phyloP scores from a whole-genome alignment of 805 yeast species.

The Spathaspora gorwiae region DNA sequence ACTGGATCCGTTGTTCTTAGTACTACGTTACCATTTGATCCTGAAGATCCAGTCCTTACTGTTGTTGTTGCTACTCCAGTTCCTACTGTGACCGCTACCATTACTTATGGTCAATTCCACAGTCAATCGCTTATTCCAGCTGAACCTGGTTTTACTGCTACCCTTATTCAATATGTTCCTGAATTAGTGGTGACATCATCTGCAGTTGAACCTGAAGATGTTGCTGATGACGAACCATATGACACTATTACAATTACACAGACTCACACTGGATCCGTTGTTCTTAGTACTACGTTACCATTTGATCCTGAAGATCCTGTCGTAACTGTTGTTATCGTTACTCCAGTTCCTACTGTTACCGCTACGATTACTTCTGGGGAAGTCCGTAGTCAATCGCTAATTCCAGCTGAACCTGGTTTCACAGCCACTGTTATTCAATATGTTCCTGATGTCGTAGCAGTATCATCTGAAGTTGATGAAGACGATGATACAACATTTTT shows the following conservation, averaged over 20 bases:
- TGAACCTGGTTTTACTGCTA: constrained; percentile 14
- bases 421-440: not conserved
- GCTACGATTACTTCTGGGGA: not conserved
- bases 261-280: too few relatives aligned
- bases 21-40: too few relatives aligned
- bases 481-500: too few relatives aligned
- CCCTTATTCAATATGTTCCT: constrained; percentile 10
- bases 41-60: constrained; percentile 26
- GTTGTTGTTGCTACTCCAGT: constrained; percentile 18
- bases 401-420: not conserved
- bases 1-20: too few relatives aligned
- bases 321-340: constrained; percentile 1
- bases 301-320: too few relatives aligned
- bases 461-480: too few relatives aligned
- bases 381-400: not conserved
- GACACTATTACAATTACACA: too few relatives aligned
- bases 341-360: constrained; percentile 7
- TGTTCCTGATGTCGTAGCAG: not conserved
- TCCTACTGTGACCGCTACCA: constrained; percentile 12
- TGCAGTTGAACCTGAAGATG: too few relatives aligned
- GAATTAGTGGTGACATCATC: not conserved
- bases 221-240: too few relatives aligned
- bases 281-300: too few relatives aligned
- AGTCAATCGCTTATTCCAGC: constrained; percentile 7
- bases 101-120: constrained; percentile 10